Base-by-base conservation (phyloP, 2,329 filamentous ascomycete genomes). In the Pseudonectria foliicola region DNA sequence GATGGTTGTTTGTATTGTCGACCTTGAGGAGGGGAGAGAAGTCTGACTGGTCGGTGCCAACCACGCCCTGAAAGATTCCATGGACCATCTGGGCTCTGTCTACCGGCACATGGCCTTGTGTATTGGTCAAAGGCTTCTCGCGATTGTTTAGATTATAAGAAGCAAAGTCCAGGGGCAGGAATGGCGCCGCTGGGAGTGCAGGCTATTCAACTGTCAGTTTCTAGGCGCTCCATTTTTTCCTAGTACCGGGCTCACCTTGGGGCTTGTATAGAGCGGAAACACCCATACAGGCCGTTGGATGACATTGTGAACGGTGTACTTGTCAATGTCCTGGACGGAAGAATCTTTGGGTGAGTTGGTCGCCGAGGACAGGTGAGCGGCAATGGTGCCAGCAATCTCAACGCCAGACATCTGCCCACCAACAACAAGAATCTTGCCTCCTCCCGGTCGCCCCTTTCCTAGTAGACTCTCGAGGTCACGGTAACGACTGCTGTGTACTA, bases 371-470 rank as follows among this genome's bases (percentile, higher is more conserved):
- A 90, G 57, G 42, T 88, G 77, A 4, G 77, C 68, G 10, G 83
- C 84, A 32, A 89, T 74, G 2, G 80, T 78, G 8, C 77, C 80
- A 0, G 85, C 81, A 31, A 82, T 81, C 62, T 93, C 86, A 5
- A 84, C 75, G 1, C 85, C 85, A 3, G 85, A 90, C 72, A 92
- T 88, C 49, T 88, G 84, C 1, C 85, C 85, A 1, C 86, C 86
- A 1, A 88, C 75, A 1, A 93, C 67, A 1, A 87, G 66, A 12
- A 92, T 77, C 50, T 80, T 85, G 13, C 75, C 73, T 2, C 67
- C 66, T 1, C 51, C 48, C 4, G 43, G 36, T 3, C 62, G 54
- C 0, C 58, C 48, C 10, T 59, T 52, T 0, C 59, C 61, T 2
- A 81, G 48, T 3, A 81, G 55, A 7, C 54, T 55, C 18, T 67